phyloP scores from a whole-genome alignment of 2,329 filamentous ascomycete species.

The Nemania sp. region DNA sequence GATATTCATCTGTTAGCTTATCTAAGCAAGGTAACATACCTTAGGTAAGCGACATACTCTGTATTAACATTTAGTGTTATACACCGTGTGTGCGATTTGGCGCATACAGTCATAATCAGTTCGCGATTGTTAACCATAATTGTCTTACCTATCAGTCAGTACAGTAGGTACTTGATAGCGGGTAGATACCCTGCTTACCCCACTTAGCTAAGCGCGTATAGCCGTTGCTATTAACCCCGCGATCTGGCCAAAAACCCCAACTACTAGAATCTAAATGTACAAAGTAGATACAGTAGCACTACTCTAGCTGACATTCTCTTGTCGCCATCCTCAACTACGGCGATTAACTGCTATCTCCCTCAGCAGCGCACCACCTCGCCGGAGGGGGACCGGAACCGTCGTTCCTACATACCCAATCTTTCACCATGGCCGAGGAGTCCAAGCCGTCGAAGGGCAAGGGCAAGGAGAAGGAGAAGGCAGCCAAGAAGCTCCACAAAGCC shows the following conservation, averaged over 20 bases:
- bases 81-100: no score
- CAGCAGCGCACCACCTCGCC: not conserved
- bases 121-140: no score
- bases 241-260: conserved; percentile 29
- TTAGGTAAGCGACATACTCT: no score
- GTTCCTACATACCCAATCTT: not conserved
- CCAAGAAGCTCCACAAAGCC: conserved; percentile 67
- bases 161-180: no score
- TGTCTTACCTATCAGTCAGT: no score
- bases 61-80: no score
- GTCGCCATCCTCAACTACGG: not conserved
- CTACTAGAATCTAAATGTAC: conserved; percentile 25
- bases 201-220: conserved; percentile 11
- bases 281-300: not conserved
- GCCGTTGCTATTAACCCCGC: conserved; percentile 19
- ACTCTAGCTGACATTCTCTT: not conserved
- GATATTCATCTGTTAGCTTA: not conserved
- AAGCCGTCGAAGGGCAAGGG: conserved; percentile 67
- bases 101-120: no score
- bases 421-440: conserved; percentile 66
- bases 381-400: not conserved
- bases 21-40: no score
- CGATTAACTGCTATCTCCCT: not conserved
- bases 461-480: conserved; percentile 60
- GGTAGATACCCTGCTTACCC: conserved; percentile 2